Conservation (phyloP, 495 filamentous ascomycete species). For the Annulohypoxylon nitens region DNA sequence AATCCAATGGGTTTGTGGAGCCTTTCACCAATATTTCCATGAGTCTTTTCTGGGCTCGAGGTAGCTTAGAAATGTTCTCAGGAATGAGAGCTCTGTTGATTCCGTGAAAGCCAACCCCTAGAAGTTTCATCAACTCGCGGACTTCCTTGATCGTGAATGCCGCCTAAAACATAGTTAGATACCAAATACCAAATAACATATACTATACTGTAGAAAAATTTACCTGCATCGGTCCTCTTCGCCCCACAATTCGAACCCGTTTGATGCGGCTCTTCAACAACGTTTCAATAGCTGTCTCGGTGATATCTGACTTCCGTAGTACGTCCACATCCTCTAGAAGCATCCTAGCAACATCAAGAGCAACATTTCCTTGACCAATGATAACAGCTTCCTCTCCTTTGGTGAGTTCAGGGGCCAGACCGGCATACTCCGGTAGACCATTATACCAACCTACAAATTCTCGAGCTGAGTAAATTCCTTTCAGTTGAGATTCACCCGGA, state of each 20-base stretch:
- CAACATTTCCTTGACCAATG: conserved; percentile 96
- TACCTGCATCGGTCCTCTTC: conserved; percentile 89
- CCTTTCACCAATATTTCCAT: conserved; percentile 84
- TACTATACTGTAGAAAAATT: conserved; percentile 58
- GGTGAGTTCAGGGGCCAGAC: conserved; percentile 80
- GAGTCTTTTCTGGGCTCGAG: conserved; percentile 79
- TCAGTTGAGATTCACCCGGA: conserved; percentile 78
- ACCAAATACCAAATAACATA: conserved; percentile 63
- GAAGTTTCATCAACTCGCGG: conserved; percentile 86
- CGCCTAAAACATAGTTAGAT: conserved; percentile 63
- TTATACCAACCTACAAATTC: conserved; percentile 99
- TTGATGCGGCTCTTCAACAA: conserved; percentile 80
- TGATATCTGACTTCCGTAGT: conserved; percentile 87
- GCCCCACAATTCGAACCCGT: conserved; percentile 84
- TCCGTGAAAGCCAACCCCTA: conserved; percentile 76
- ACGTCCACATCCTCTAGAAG: conserved; percentile 78
- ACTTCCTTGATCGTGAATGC: conserved; percentile 95
- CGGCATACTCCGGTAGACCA: conserved; percentile 85
- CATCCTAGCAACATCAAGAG: conserved; percentile 91
- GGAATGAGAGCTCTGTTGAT: conserved; percentile 75
- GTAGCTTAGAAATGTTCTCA: conserved; percentile 70
- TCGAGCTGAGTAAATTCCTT: conserved; percentile 86
- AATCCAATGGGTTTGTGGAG: conserved; percentile 62
- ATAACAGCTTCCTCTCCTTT: conserved; percentile 86
- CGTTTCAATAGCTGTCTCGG: conserved; percentile 81